Evolutionary conservation across 2,329 filamentous ascomycete genomes (phyloP).

Genomic region (Penicillium expansum): DNA sequence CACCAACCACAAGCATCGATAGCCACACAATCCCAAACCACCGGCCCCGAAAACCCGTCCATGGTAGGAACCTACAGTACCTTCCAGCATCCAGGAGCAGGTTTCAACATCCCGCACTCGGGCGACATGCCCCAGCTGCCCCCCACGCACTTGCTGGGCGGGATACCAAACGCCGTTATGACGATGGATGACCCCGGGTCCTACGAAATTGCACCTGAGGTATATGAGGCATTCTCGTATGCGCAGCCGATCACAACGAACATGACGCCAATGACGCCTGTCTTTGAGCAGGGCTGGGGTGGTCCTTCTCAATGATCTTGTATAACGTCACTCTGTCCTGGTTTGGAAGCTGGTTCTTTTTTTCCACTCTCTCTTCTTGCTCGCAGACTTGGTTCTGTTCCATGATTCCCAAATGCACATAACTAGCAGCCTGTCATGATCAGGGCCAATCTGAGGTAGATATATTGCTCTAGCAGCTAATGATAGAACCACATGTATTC

Average conservation of each 20-base stretch:
- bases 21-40: slow-evolving; percentile 14
- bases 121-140: slow-evolving; percentile 27
- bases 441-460: background rate
- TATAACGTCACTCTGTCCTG: background rate
- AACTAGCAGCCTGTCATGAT: background rate
- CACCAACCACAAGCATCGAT: slow-evolving; percentile 18
- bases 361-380: background rate
- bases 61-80: slow-evolving; percentile 21
- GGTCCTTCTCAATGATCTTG: slow-evolving; percentile 11
- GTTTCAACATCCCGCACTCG: slow-evolving; percentile 25
- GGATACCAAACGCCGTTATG: slow-evolving; percentile 37
- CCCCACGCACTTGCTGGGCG: slow-evolving; percentile 31
- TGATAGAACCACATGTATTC: background rate
- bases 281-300: slow-evolving; percentile 30
- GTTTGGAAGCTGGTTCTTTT: background rate
- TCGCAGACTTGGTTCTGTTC: background rate
- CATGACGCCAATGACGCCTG: slow-evolving; percentile 39
- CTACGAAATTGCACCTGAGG: slow-evolving; percentile 46
- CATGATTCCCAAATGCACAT: background rate
- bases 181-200: slow-evolving; percentile 37
- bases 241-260: slow-evolving; percentile 45
- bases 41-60: slow-evolving; percentile 15
- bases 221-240: slow-evolving; percentile 47
- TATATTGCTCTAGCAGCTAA: background rate
- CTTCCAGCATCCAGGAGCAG: slow-evolving; percentile 24